Evolutionary conservation across 163 green algal species (phyloP).

Genomic region (Prototheca wickerhamii): DNA sequence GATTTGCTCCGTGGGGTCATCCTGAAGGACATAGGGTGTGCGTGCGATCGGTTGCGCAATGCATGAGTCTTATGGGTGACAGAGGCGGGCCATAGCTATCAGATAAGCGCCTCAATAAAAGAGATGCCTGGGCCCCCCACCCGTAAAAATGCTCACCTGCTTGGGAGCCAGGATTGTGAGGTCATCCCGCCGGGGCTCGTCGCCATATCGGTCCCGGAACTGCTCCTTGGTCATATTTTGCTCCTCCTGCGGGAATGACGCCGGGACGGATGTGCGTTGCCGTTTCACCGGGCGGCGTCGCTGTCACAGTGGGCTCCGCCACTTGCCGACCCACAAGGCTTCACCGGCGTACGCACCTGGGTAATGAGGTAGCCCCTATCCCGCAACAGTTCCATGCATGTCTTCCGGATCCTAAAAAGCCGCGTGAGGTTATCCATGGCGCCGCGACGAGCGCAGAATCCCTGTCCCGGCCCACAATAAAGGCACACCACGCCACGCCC

Average conservation of each 20-base stretch:
- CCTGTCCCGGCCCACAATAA: too few relatives aligned
- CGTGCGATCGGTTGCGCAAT: not conserved
- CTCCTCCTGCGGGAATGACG: constrained; percentile 69
- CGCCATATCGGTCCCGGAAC: constrained; percentile 71
- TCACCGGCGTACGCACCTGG: constrained; percentile 27
- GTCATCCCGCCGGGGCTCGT: constrained; percentile 69
- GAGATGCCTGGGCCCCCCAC: not conserved
- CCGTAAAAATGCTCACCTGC: constrained; percentile 4
- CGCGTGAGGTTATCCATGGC: constrained; percentile 60
- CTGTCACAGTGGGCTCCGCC: not conserved
- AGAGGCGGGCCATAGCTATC: not conserved
- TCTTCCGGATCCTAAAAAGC: constrained; percentile 77
- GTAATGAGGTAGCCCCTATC: constrained; percentile 83
- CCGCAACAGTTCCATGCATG: constrained; percentile 83
- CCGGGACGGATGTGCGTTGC: too few relatives aligned
- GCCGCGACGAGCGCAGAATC: too few relatives aligned
- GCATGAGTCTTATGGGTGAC: not conserved
- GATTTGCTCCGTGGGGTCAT: constrained; percentile 86
- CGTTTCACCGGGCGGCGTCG: too few relatives aligned
- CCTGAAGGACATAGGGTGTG: constrained; percentile 13
- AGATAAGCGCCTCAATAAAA: not conserved
- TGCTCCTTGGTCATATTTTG: constrained; percentile 57
- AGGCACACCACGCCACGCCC: too few relatives aligned
- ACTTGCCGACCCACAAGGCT: not conserved
- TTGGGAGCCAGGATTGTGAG: constrained; percentile 73